These are phyloP conservation scores for Hypoxylon rubiginosum DNA, from an alignment of 2,329 filamentous ascomycete genomes.

Conservation along the genomic window DNA sequence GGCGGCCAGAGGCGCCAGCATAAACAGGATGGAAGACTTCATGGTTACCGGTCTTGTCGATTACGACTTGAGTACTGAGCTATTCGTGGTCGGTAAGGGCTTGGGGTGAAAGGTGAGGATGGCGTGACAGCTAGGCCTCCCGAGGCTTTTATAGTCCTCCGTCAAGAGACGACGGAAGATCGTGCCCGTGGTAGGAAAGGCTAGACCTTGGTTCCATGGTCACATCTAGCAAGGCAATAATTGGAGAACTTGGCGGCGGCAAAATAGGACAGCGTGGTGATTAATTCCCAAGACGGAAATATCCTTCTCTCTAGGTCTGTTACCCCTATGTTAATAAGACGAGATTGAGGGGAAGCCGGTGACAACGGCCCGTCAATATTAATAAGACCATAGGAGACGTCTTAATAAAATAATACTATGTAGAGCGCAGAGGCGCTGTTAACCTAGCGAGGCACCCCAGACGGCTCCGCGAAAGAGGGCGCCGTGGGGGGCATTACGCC, in stretches of 20 bases:
- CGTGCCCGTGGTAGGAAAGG: slow-evolving; percentile 30
- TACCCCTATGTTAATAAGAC: slow-evolving; percentile 19
- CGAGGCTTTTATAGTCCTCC: slow-evolving; percentile 35
- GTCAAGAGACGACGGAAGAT: slow-evolving; percentile 34
- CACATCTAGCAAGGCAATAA: slow-evolving; percentile 13
- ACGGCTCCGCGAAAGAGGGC: slow-evolving; percentile 30
- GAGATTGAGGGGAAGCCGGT: slow-evolving; percentile 39
- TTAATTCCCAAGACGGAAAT: slow-evolving; percentile 38
- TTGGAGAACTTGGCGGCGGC: slow-evolving; percentile 35
- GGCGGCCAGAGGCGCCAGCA: slow-evolving; percentile 53
- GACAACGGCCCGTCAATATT: slow-evolving; percentile 33
- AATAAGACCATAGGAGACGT: slow-evolving; percentile 21
- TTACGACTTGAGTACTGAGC: slow-evolving; percentile 2
- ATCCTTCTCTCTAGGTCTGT: slow-evolving; percentile 24
- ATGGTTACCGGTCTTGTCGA: slow-evolving; percentile 43
- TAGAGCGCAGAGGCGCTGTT: slow-evolving; percentile 1
- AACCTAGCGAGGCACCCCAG: slow-evolving; percentile 16
- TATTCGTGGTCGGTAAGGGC: slow-evolving; percentile 6
- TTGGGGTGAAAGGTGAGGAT: slow-evolving; percentile 3
- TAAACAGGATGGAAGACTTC: slow-evolving; percentile 53
- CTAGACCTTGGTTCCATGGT: slow-evolving; percentile 33
- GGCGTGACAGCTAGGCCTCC: slow-evolving; percentile 4
- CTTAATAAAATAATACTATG: slow-evolving; percentile 12
- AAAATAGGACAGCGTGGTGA: slow-evolving; percentile 36
- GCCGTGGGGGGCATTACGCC: slow-evolving; percentile 33